Evolutionary conservation across 1,284 basidiomycete genomes (phyloP), one percentile per base, ranked within the genome.

Genomic region (Paramarasmius palmivorus): DNA sequence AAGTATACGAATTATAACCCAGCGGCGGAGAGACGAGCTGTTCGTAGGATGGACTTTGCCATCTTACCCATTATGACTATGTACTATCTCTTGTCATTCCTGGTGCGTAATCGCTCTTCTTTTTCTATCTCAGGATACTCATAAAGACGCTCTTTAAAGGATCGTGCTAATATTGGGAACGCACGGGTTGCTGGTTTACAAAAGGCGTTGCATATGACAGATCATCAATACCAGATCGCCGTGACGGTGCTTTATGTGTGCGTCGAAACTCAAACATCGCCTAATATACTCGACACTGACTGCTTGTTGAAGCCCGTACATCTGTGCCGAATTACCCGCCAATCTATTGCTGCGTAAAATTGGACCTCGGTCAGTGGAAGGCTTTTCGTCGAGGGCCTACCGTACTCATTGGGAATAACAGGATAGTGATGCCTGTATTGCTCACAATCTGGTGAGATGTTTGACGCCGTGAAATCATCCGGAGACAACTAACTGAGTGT

Each of bases 161-260:
- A 71, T 54, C 67, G 68, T 42, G 61, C 68, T 20, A 71, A 71
- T 52, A 70, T 71, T 32, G 75, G 78, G 6, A 85, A 85, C 61
- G 84, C 83, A 12, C 70, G 78, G 2, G 70, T 84, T 3, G 83
- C 82, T 9, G 82, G 83, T 9, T 65, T 85, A 34, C 77, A 82
- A 61, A 73, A 68, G 37, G 73, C 73, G 32, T 66, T 86, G 23
- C 53, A 69, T 0, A 67, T 85, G 57, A 73, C 74, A 0, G 74
- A 79, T 45, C 59, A 63, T 36, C 67, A 73, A 53, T 83, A 81
- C 54, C 72, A 73, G 41, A 67, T 80, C 32, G 72, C 69, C 23
- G 64, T 81, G 35, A 82, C 79, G 1, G 67, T 79, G 44, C 74
- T 76, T n/a, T 81, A 76, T 56, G 70, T 78, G 76, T 78, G 61